Percentiles rank a stretch among this genome's conserved stretches.
These are phyloP conservation scores for Auriscalpium orientale DNA, from an alignment of 768 basidiomycete genomes.

Conservation along the genomic window DNA sequence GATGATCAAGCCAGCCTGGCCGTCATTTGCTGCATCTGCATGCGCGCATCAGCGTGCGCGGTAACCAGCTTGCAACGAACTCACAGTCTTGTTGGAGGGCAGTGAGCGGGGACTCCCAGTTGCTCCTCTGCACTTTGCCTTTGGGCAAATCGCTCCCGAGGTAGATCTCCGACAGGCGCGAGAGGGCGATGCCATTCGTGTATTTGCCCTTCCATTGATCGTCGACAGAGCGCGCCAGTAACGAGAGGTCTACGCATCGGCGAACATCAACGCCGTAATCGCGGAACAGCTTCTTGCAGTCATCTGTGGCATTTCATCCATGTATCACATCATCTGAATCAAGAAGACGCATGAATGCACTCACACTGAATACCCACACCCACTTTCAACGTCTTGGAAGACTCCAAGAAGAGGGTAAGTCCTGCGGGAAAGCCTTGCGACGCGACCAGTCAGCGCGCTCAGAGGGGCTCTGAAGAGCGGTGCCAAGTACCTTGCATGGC, in stretches of 20 bases:
- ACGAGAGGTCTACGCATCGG: constrained; percentile 61
- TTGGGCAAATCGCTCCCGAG: constrained; percentile 46
- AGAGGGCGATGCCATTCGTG: constrained; percentile 49
- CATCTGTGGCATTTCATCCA: constrained; percentile 34
- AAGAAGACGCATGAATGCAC: not conserved
- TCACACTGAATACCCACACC: constrained; percentile 71
- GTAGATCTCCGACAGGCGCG: constrained; percentile 58
- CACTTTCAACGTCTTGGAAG: constrained; percentile 50
- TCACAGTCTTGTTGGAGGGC: constrained; percentile 51
- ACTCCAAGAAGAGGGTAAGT: constrained; percentile 45
- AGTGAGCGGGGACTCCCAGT: constrained; percentile 56
- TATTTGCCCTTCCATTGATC: constrained; percentile 68
- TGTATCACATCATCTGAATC: not conserved
- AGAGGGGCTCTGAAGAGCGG: not conserved
- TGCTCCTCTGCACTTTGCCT: constrained; percentile 52
- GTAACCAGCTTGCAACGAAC: constrained; percentile 18
- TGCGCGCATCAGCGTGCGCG: constrained; percentile 8
- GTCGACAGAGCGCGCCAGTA: constrained; percentile 65
- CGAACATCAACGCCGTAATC: constrained; percentile 33
- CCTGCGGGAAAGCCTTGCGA: constrained; percentile 19
- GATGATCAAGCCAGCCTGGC: constrained; percentile 52
- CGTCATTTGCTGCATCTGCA: constrained; percentile 67
- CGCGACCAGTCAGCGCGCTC: not conserved
- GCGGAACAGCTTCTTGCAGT: constrained; percentile 56
- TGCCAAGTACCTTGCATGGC: constrained; percentile 41